Conservation (phyloP, 75 land plant species). For the Azolla pinnata region DNA sequence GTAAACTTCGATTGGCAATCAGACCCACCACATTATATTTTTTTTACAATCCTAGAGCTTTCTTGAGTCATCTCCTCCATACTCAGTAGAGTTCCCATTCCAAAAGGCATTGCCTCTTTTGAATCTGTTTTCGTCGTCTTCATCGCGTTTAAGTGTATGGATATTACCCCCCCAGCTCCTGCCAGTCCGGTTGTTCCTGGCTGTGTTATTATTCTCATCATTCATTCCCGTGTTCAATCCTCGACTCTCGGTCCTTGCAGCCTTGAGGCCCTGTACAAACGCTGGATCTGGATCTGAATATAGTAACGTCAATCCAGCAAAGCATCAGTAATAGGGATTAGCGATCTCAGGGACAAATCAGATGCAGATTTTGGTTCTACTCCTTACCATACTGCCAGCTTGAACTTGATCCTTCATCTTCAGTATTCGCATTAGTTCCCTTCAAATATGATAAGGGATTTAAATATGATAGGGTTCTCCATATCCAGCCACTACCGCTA, state of each 20-base stretch:
- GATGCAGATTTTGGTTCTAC: too few relatives aligned
- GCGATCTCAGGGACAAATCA: too few relatives aligned
- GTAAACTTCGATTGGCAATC: too few relatives aligned
- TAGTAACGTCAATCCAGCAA: too few relatives aligned
- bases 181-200: too few relatives aligned
- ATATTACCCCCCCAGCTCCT: conserved; percentile 55
- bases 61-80: conserved; percentile 51
- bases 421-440: conserved; percentile 13
- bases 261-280: too few relatives aligned
- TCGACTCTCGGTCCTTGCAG: too few relatives aligned
- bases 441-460: conserved; percentile 80
- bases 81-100: conserved; percentile 96
- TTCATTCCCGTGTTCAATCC: too few relatives aligned
- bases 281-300: too few relatives aligned
- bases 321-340: too few relatives aligned
- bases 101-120: conserved; percentile 64
- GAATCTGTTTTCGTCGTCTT: conserved; percentile 41
- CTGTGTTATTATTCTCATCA: too few relatives aligned
- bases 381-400: conserved; percentile 7
- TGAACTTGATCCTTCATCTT: not conserved
- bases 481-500: not conserved
- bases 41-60: not conserved
- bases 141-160: conserved; percentile 65
- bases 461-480: conserved; percentile 47
- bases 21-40: not conserved